Evolutionary conservation across 1,139 yeast species (phyloP).

Genomic region (Komagataea norvegica): DNA sequence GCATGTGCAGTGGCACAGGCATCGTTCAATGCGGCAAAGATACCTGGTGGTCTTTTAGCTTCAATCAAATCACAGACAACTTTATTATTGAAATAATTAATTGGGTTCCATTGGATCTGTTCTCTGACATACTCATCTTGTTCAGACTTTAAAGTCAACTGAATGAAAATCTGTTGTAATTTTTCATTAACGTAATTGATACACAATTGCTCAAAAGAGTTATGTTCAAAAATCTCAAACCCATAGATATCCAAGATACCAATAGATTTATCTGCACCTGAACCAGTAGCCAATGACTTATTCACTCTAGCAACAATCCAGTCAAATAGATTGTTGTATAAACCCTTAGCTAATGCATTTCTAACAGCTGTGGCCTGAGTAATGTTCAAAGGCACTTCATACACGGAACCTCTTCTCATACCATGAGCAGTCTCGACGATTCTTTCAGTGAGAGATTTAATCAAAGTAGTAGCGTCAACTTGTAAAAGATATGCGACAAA

Average conservation of each 20-base stretch:
- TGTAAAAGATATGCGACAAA: constrained; percentile 90
- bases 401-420: constrained; percentile 83
- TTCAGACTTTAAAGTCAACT: constrained; percentile 90
- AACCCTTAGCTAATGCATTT: constrained; percentile 93
- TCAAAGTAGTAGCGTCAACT: constrained; percentile 65
- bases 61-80: constrained; percentile 97
- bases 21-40: constrained; percentile 94
- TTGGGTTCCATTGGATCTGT: constrained; percentile 96
- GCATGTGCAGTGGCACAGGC: constrained; percentile 99
- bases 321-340: constrained; percentile 88
- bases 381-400: constrained; percentile 87
- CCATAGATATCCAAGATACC: constrained; percentile 98
- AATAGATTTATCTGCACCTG: constrained; percentile 60
- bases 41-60: constrained; percentile 91
- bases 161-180: constrained; percentile 94
- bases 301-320: constrained; percentile 98
- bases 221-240: constrained; percentile 94
- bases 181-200: constrained; percentile 97
- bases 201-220: constrained; percentile 95
- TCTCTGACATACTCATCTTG: constrained; percentile 97
- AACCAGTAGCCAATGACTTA: constrained; percentile 52
- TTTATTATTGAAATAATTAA: constrained; percentile 92
- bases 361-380: constrained; percentile 94
- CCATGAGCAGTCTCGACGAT: constrained; percentile 89
- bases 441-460: constrained; percentile 69